These are phyloP conservation scores for Proliferodiscus dingleyae DNA, from an alignment of 2,329 filamentous ascomycete genomes.

Conservation along the genomic window DNA sequence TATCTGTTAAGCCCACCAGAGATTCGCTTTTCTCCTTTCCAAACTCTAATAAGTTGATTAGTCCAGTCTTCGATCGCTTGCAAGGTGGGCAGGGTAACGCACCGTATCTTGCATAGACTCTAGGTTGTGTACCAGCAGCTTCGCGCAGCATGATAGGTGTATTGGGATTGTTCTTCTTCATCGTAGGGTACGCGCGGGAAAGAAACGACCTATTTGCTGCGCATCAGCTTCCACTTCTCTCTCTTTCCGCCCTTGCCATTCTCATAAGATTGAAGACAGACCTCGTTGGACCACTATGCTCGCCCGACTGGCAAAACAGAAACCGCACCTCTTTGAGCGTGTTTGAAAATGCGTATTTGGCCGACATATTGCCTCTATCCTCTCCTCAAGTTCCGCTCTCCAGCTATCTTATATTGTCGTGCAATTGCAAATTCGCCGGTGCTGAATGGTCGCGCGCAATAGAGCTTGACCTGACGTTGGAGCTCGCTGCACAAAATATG, in stretches of 20 bases:
- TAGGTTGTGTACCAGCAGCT: conserved; percentile 76
- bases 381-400: background rate
- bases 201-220: conserved; percentile 68
- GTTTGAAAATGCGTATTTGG: conserved; percentile 88
- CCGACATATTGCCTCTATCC: conserved; percentile 60
- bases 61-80: conserved; percentile 1
- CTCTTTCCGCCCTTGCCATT: background rate
- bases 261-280: conserved; percentile 39
- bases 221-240: conserved; percentile 1
- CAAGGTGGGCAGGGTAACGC: conserved; percentile 31
- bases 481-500: conserved; percentile 17
- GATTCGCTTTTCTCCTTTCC: conserved; percentile 63
- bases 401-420: background rate
- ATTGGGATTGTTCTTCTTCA: conserved; percentile 98
- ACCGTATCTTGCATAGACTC: conserved; percentile 92
- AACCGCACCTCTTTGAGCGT: conserved; percentile 93
- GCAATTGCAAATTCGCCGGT: conserved; percentile 7
- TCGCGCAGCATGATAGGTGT: conserved; percentile 93
- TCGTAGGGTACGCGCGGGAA: conserved; percentile 85
- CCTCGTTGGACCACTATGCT: conserved; percentile 86
- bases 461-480: conserved; percentile 8
- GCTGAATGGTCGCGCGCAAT: background rate
- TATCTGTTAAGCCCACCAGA: conserved; percentile 60
- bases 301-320: conserved; percentile 90
- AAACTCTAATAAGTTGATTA: conserved; percentile 45